These are phyloP conservation scores for Candida cerambycidarum DNA, from an alignment of 805 yeast species.

Conservation along the genomic window DNA sequence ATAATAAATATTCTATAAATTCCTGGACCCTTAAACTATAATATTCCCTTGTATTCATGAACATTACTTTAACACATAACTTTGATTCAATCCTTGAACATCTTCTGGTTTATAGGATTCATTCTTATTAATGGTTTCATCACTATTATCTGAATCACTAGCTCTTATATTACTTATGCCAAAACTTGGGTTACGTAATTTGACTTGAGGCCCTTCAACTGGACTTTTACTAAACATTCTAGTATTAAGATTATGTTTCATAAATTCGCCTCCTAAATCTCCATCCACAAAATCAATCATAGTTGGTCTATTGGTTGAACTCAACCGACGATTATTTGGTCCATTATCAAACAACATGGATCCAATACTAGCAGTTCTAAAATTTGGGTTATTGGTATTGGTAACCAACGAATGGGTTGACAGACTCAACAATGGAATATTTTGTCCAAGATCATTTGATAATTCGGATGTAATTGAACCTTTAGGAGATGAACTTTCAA, in stretches of 20 bases:
- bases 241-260: slow-evolving; percentile 13
- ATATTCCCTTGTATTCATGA: too few species aligned
- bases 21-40: too few species aligned
- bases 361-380: slow-evolving; percentile 24
- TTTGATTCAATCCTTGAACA: slow-evolving; percentile 15
- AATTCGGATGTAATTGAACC: slow-evolving; percentile 22
- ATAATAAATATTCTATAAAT: not conserved
- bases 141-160: slow-evolving; percentile 8
- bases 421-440: slow-evolving; percentile 28
- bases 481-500: slow-evolving; percentile 17
- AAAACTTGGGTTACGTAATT: slow-evolving; percentile 18
- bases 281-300: slow-evolving; percentile 26
- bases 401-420: slow-evolving; percentile 24
- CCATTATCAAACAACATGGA: slow-evolving; percentile 23
- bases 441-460: slow-evolving; percentile 26
- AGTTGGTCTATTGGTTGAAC: slow-evolving; percentile 19
- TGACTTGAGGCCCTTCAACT: not conserved
- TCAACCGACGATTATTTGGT: slow-evolving; percentile 15
- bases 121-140: slow-evolving; percentile 1
- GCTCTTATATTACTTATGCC: slow-evolving; percentile 13
- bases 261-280: slow-evolving; percentile 23
- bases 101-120: slow-evolving; percentile 3
- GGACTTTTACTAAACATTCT: slow-evolving; percentile 13
- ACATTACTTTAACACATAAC: slow-evolving; percentile 9
- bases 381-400: slow-evolving; percentile 6